Percentiles rank a stretch among this genome's conserved stretches.
phyloP scores from a whole-genome alignment of 2,329 filamentous ascomycete genomes.

The Ramichloridium luteum region DNA sequence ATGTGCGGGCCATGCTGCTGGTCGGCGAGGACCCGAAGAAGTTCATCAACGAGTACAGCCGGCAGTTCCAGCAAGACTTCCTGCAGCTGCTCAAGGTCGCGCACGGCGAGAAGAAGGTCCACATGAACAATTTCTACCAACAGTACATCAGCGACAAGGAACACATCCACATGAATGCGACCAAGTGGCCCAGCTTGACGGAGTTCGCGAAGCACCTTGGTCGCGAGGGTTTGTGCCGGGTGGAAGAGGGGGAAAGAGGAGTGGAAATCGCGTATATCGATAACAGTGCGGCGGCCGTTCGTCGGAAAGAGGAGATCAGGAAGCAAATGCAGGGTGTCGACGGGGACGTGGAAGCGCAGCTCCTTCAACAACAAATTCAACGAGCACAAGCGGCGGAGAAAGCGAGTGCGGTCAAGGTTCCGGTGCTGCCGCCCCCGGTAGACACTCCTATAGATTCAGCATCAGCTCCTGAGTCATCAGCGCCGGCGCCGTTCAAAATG shows the following conservation, averaged over 20 bases:
- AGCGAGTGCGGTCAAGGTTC: slow-evolving; percentile 7
- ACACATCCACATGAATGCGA: slow-evolving; percentile 89
- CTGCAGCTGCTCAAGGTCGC: slow-evolving; percentile 63
- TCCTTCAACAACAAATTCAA: slow-evolving; percentile 74
- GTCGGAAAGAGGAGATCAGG: slow-evolving; percentile 65
- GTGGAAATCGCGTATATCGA: slow-evolving; percentile 85
- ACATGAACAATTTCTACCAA: slow-evolving; percentile 90
- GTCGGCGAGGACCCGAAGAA: slow-evolving; percentile 81
- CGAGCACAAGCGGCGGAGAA: slow-evolving; percentile 37
- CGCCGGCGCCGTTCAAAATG: slow-evolving; percentile 23
- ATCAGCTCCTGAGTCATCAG: slow-evolving; percentile 33
- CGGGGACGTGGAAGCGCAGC: slow-evolving; percentile 62
- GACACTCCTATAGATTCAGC: neutral
- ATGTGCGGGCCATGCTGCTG: slow-evolving; percentile 78
- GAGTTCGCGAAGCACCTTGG: slow-evolving; percentile 84
- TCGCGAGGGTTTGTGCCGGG: slow-evolving; percentile 72
- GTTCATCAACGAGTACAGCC: slow-evolving; percentile 68
- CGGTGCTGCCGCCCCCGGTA: slow-evolving; percentile 9
- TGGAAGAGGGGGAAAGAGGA: slow-evolving; percentile 83
- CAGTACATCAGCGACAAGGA: slow-evolving; percentile 79
- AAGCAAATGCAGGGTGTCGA: slow-evolving; percentile 85
- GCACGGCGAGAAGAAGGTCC: slow-evolving; percentile 81
- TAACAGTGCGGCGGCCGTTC: slow-evolving; percentile 73
- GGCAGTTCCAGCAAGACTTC: slow-evolving; percentile 73
- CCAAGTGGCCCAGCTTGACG: slow-evolving; percentile 74